Base-by-base conservation (phyloP, 2,329 filamentous ascomycete species). In the Fusarium piperis region DNA sequence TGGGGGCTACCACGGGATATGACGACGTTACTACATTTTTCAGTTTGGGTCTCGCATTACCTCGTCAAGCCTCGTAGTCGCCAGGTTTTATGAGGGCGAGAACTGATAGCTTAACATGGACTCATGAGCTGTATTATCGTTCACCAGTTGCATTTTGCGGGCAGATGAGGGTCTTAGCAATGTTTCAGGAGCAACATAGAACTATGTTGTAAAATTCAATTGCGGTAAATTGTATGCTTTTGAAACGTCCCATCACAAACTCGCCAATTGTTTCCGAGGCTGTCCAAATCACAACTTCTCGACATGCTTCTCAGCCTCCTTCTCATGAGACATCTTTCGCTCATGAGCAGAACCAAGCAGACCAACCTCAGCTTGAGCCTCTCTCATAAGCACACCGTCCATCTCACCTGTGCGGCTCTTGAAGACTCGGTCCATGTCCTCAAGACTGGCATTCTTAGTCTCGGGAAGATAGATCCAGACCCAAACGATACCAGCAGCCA, bases 361-460 rank as follows among this genome's bases (percentile, higher is more conserved):
- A 3, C 76, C 74, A 33, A 75, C 74, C 44, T 77, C 71, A 15
- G 66, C 65, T 57, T 77, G 73, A 2, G 74, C 66, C 53, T 78
- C 75, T 12, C 65, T 36, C 41, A 78, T 38, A 15, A 78, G 55
- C 11, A 30, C 53, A 39, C 74, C 70, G 39, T 72, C 70, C 26
- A 67, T 59, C 16, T 76, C 77, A 6, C 80, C 81, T 2, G 78
- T 80, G 8, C 78, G 78, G 62, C 81, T 82, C 32, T 77, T 76
- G 59, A 89, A 89, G 5, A 89, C 81, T 1, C 81, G 81, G 68
- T 89, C 87, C 81, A 89, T 86, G 46, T 85, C 84, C 73, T 89
- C 87, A 7, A 89, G 81, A 4, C 85, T 86, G 38, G 85, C 81
- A 52, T 85, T 84, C 74, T 87, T 88, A 6, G 88, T 90, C 74